Evolutionary conservation across 2,329 filamentous ascomycete species (phyloP), one percentile per base, ranked within the genome.

Genomic region (Colletotrichum gigasporum): DNA sequence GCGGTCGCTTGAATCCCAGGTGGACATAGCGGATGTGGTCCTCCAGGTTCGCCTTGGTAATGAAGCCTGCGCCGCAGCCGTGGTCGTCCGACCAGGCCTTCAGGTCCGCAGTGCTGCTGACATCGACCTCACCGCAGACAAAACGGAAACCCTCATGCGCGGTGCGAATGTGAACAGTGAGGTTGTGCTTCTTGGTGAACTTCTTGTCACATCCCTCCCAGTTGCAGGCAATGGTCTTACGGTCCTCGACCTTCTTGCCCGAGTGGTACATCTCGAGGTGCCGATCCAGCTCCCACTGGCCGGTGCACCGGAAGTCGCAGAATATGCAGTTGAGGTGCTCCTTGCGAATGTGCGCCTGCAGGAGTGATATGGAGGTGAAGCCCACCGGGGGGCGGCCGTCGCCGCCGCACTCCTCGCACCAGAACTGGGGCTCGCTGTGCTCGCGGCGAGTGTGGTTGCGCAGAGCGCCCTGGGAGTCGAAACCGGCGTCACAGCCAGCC

Each of bases 21-120:
- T 98, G 95, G 20, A 92, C 86, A 48, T 91, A 93, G 18, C 92
- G 89, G 44, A 97, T 85, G 73, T 98, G 95, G 69, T 96, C 91
- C 75, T 95, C 91, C 0, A 97, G 84, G 28, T 88, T 89, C 16
- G 87, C 85, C 75, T 96, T 97, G 66, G 90, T 91, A 63, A 87
- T 86, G 72, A 96, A 96, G 34, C 85, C 85, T 65, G 88, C 86
- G 2, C 90, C 91, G 72, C 95, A 98, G 14, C 90, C 92, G 52
- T 88, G 83, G 9, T 83, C 78, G 20, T 83, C 85, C 60, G 86
- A 81, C 91, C 93, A 97, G 5, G 77, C 81, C 9, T 80, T 77
- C 2, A 96, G 78, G 44, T 87, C 87, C 7, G 81, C 81, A n/a
- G 80, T 83, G 5, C 78, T 74, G 8, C 79, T 80, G 1, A 94